These are phyloP conservation scores for Yamagishiella unicocca DNA, from an alignment of 139 green algal species.

Conservation along the genomic window DNA sequence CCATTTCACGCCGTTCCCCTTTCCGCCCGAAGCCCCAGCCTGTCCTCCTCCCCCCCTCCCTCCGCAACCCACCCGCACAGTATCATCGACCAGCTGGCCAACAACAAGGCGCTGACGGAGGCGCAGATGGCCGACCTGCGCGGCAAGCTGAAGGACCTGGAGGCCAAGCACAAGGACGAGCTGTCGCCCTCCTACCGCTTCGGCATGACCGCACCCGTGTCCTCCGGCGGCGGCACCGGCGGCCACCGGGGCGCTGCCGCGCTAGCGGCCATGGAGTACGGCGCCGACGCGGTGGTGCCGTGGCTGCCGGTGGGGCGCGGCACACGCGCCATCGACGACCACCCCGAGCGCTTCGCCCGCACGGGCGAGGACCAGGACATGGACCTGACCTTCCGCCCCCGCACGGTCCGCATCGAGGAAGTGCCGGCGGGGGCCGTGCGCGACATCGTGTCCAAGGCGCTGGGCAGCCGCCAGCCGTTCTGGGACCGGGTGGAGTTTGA, in stretches of 20 bases:
- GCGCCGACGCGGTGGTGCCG: constrained; percentile 16
- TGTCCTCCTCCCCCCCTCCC: background rate
- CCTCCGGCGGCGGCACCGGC: background rate
- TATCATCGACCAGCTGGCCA: constrained; percentile 58
- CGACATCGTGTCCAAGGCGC: constrained; percentile 11
- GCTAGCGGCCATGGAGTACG: constrained; percentile 23
- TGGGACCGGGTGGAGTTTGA: constrained; percentile 27
- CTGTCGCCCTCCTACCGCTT: background rate
- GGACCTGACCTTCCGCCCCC: constrained; percentile 57
- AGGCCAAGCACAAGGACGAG: constrained; percentile 41
- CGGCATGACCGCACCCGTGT: constrained; percentile 21
- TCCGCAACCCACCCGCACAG: constrained; percentile 15
- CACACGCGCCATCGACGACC: background rate
- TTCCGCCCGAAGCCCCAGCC: too few relatives aligned
- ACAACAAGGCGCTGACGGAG: constrained; percentile 54
- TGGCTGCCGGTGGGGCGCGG: constrained; percentile 34
- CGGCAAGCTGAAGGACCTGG: constrained; percentile 44
- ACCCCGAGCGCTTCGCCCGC: constrained; percentile 51
- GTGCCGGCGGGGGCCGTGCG: background rate
- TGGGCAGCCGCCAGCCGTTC: constrained; percentile 20
- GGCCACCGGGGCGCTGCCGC: background rate
- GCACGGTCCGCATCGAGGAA: background rate
- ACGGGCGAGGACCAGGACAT: constrained; percentile 44
- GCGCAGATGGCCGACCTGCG: constrained; percentile 47
- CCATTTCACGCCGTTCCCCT: too few relatives aligned